These are phyloP conservation scores for Piper betle DNA, from an alignment of 164 flowering plant species.

Conservation along the genomic window DNA sequence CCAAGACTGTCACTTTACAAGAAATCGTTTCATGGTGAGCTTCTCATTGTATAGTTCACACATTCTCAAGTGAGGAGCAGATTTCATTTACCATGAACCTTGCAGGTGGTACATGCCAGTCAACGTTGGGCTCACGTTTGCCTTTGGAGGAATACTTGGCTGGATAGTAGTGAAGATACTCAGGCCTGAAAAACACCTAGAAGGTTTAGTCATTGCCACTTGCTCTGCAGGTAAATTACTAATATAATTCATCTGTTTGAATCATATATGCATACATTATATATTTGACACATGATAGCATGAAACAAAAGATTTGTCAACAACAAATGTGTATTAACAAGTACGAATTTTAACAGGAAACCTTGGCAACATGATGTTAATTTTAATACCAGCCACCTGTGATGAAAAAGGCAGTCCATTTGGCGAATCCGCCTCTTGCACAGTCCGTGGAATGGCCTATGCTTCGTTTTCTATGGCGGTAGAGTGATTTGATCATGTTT, in stretches of 20 bases:
- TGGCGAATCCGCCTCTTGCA: conserved; percentile 34
- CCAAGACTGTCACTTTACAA: conserved; percentile 60
- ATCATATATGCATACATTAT: too few species aligned
- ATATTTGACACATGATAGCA: too few species aligned
- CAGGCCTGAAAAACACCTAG: conserved; percentile 54
- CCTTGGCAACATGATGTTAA: conserved; percentile 73
- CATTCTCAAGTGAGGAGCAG: not conserved
- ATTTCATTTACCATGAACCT: not conserved
- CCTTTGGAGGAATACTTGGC: conserved; percentile 69
- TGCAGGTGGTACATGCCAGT: conserved; percentile 98
- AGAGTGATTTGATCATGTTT: conserved; percentile 3
- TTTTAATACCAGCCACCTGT: conserved; percentile 81
- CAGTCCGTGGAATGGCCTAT: conserved; percentile 56
- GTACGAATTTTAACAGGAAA: conserved; percentile 35
- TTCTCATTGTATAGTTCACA: too few species aligned
- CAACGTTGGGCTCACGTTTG: conserved; percentile 60
- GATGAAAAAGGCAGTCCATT: conserved; percentile 65
- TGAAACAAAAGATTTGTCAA: too few species aligned
- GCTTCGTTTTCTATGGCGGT: conserved; percentile 97
- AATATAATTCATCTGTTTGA: too few species aligned
- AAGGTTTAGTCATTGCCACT: conserved; percentile 65
- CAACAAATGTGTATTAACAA: not conserved
- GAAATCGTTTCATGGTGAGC: conserved; percentile 82
- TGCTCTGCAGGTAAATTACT: conserved; percentile 56
- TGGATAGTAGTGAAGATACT: conserved; percentile 69